Conservation (phyloP, 192 early-diverging fungal species). For the Mortierella antarctica region DNA sequence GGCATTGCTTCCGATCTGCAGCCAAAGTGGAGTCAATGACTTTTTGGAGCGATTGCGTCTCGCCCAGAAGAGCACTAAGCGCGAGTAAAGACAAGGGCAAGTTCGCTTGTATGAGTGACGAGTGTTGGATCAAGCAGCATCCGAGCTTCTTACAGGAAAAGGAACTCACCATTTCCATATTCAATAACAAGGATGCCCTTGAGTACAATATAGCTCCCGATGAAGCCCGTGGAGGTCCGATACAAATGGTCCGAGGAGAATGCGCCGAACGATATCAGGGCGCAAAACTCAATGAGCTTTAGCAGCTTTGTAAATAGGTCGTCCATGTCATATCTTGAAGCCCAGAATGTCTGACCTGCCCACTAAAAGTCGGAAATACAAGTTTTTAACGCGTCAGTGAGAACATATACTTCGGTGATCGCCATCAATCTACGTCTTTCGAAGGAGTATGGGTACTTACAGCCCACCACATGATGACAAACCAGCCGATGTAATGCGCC, state of each 20-base stretch:
- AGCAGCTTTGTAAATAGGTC: constrained; percentile 33
- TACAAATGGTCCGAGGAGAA: constrained; percentile 52
- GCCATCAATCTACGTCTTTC: background rate
- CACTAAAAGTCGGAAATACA: constrained; percentile 36
- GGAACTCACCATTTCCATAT: constrained; percentile 56
- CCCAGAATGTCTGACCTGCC: constrained; percentile 54
- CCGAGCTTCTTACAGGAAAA: background rate
- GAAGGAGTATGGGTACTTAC: constrained; percentile 12
- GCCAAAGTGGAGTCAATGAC: constrained; percentile 42
- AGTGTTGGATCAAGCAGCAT: constrained; percentile 35
- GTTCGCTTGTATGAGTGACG: constrained; percentile 12
- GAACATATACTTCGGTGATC: background rate
- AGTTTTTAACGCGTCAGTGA: background rate
- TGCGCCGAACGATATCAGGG: constrained; percentile 55
- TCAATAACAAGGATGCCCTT: constrained; percentile 57
- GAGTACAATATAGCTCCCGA: constrained; percentile 54
- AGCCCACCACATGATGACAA: constrained; percentile 63
- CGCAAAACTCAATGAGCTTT: constrained; percentile 32
- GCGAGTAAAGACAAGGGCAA: background rate
- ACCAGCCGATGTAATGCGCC: constrained; percentile 58
- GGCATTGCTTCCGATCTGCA: constrained; percentile 57
- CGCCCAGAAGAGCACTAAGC: constrained; percentile 40
- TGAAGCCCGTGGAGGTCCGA: constrained; percentile 54
- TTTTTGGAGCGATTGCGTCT: constrained; percentile 33
- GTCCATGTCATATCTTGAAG: constrained; percentile 26